phyloP scores from a whole-genome alignment of 202 grass and related monocot species.

The Cymbopogon flexuosus region DNA sequence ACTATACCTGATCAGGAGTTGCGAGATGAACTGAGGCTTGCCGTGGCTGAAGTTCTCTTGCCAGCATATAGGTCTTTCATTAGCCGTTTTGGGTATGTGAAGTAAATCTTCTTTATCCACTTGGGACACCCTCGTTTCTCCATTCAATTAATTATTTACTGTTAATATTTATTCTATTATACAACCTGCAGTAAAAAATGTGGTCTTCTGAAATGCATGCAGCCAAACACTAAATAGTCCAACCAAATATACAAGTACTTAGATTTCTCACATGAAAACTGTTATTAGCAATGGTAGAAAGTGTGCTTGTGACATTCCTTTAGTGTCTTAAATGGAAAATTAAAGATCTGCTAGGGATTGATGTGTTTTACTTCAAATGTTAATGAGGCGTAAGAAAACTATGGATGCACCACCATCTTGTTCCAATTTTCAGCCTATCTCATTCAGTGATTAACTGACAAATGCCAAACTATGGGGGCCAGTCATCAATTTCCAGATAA shows the following conservation, averaged over 20 bases:
- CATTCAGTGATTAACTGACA: background rate
- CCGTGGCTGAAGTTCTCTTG: conserved; percentile 74
- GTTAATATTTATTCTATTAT: background rate
- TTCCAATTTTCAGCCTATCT: conserved; percentile 10
- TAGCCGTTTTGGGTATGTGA: conserved; percentile 54
- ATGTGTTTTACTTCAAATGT: background rate
- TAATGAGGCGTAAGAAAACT: conserved; percentile 11
- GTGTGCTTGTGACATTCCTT: background rate
- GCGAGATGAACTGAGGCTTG: conserved; percentile 69
- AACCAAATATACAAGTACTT: background rate
- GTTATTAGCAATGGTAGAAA: background rate
- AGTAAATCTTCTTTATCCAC: too few relatives aligned
- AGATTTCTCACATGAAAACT: background rate
- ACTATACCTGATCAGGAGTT: conserved; percentile 75
- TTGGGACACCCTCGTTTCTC: background rate
- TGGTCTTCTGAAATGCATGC: background rate
- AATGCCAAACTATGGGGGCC: background rate
- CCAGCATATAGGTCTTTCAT: conserved; percentile 82
- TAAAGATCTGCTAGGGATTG: background rate
- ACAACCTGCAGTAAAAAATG: background rate
- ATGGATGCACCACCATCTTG: background rate
- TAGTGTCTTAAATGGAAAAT: background rate
- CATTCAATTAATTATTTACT: conserved; percentile 10
- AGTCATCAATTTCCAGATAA: background rate
- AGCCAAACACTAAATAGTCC: background rate